phyloP scores from a whole-genome alignment of 2,329 filamentous ascomycete genomes.

The Coniochaeta sp. region DNA sequence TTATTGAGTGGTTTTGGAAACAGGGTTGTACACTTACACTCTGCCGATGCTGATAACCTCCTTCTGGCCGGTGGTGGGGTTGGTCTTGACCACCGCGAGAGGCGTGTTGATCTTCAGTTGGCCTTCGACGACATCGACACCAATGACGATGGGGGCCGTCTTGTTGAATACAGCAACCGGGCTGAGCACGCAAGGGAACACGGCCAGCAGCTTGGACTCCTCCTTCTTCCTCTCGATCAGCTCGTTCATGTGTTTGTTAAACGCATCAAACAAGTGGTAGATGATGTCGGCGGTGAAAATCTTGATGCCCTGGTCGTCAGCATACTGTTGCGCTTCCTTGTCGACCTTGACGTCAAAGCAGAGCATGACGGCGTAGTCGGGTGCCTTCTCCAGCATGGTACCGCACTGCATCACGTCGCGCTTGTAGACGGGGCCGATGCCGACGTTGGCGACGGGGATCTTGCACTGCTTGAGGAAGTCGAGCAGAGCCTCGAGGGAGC shows the following conservation, averaged over 20 bases:
- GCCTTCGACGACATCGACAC: constrained; percentile 92
- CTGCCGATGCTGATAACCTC: constrained; percentile 80
- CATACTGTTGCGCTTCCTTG: constrained; percentile 86
- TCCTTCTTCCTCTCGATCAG: constrained; percentile 90
- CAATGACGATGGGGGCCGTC: constrained; percentile 88
- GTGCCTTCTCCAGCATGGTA: constrained; percentile 92
- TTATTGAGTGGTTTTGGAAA: neutral
- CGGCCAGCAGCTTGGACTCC: constrained; percentile 87
- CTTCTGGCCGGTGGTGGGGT: constrained; percentile 70
- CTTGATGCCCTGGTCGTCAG: constrained; percentile 91
- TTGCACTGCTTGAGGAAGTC: constrained; percentile 95
- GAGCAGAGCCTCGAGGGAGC: constrained; percentile 89
- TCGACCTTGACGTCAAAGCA: constrained; percentile 99
- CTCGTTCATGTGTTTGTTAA: constrained; percentile 88
- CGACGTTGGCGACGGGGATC: constrained; percentile 95
- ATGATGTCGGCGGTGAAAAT: constrained; percentile 99
- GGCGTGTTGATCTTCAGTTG: constrained; percentile 81
- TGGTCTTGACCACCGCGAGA: constrained; percentile 77
- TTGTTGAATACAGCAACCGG: constrained; percentile 98
- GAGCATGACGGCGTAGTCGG: constrained; percentile 97
- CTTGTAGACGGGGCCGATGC: constrained; percentile 96
- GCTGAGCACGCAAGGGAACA: constrained; percentile 90
- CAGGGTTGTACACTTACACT: constrained; percentile 61
- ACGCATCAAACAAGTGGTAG: constrained; percentile 95
- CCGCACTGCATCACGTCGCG: constrained; percentile 94